phyloP scores from a whole-genome alignment of 306 rosid genomes.

The Comarum palustre region DNA sequence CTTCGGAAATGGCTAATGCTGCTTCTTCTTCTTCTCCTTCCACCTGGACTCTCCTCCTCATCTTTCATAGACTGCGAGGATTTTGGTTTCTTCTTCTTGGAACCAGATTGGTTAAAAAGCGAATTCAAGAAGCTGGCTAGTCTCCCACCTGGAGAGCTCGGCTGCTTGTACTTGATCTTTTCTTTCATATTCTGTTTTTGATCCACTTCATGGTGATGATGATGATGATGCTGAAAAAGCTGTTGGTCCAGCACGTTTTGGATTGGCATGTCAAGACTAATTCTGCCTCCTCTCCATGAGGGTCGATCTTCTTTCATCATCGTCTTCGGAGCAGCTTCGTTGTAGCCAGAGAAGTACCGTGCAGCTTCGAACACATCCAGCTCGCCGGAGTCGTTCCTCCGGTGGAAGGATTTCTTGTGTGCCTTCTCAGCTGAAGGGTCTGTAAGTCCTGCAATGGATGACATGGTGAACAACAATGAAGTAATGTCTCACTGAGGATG shows the following conservation, averaged over 20 bases:
- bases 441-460: slow-evolving; percentile 47
- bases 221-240: slow-evolving; percentile 44
- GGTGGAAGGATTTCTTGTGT: slow-evolving; percentile 65
- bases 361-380: slow-evolving; percentile 90
- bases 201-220: slow-evolving; percentile 37
- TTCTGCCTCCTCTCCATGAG: slow-evolving; percentile 52
- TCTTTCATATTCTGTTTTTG: slow-evolving; percentile 47
- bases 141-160: slow-evolving; percentile 93
- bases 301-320: slow-evolving; percentile 52
- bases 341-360: slow-evolving; percentile 83
- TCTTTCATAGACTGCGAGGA: slow-evolving; percentile 74
- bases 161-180: slow-evolving; percentile 69
- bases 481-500: slow-evolving; percentile 20
- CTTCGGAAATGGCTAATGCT: slow-evolving; percentile 90
- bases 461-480: slow-evolving; percentile 48
- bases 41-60: slow-evolving; percentile 67
- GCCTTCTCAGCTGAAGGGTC: slow-evolving; percentile 43
- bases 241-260: slow-evolving; percentile 59
- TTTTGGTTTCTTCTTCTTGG: slow-evolving; percentile 85
- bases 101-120: slow-evolving; percentile 78
- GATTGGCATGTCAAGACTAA: slow-evolving; percentile 88
- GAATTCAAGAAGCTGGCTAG: slow-evolving; percentile 92
- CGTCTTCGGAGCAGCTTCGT: slow-evolving; percentile 36
- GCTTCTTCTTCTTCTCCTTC: slow-evolving; percentile 69
- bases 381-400: slow-evolving; percentile 69